Percentiles rank a stretch among this genome's conserved stretches.
Conservation (phyloP, 306 rosid genomes). For the Canavalia gladiata region DNA sequence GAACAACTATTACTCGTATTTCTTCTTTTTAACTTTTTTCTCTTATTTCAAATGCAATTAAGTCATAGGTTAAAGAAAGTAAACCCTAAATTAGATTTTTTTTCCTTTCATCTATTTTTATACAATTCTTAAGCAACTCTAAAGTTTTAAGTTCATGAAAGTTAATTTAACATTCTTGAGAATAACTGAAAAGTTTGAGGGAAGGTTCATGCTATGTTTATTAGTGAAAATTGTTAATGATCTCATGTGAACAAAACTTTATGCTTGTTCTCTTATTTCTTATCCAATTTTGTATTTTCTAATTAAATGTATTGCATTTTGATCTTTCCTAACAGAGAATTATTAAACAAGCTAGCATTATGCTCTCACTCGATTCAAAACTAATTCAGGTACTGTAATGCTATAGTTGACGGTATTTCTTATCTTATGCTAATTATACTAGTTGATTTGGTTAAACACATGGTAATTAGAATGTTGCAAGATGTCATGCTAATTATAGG, state of each 20-base stretch:
- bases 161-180: slow-evolving; percentile 5
- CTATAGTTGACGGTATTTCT: slow-evolving; percentile 9
- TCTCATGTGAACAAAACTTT: slow-evolving; percentile 5
- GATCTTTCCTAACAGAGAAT: slow-evolving; percentile 76
- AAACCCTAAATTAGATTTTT: not conserved
- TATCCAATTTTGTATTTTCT: slow-evolving; percentile 34
- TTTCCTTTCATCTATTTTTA: not conserved
- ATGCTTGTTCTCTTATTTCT: not conserved
- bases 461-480: slow-evolving; percentile 99
- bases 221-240: slow-evolving; percentile 22
- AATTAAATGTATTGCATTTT: slow-evolving; percentile 27
- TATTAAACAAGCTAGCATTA: slow-evolving; percentile 97
- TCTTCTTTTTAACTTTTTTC: slow-evolving; percentile 28
- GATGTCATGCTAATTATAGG: slow-evolving; percentile 99
- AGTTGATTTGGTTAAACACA: slow-evolving; percentile 48
- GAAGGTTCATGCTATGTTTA: slow-evolving; percentile 2
- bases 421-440: slow-evolving; percentile 22
- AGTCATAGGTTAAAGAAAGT: slow-evolving; percentile 1
- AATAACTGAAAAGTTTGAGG: slow-evolving; percentile 13
- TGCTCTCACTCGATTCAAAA: slow-evolving; percentile 95
- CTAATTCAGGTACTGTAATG: slow-evolving; percentile 80
- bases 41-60: not conserved
- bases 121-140: slow-evolving; percentile 5
- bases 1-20: not conserved
- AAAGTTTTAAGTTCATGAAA: slow-evolving; percentile 11